phyloP scores from a whole-genome alignment of 2,329 filamentous ascomycete genomes.

The Myotisia sp. region DNA sequence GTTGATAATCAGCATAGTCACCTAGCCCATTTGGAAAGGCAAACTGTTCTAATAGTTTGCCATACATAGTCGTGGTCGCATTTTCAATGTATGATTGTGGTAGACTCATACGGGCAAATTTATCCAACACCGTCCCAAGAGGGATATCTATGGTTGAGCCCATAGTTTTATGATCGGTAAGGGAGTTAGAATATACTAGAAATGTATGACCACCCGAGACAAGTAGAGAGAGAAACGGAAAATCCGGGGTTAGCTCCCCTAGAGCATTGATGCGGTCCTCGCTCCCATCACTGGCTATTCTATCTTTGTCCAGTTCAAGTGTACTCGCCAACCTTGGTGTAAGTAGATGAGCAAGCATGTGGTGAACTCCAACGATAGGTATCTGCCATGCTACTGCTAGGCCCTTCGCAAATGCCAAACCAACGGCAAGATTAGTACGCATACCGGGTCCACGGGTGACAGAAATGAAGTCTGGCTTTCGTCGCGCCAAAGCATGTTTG shows the following conservation, averaged over 20 bases:
- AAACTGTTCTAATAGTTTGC: slow-evolving; percentile 61
- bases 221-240: slow-evolving; percentile 77
- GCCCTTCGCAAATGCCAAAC: slow-evolving; percentile 74
- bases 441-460: slow-evolving; percentile 88
- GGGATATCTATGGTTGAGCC: slow-evolving; percentile 65
- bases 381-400: slow-evolving; percentile 69
- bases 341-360: slow-evolving; percentile 94
- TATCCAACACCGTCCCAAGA: slow-evolving; percentile 82
- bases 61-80: slow-evolving; percentile 60
- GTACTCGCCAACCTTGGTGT: slow-evolving; percentile 66
- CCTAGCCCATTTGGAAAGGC: slow-evolving; percentile 45
- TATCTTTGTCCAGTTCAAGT: slow-evolving; percentile 23
- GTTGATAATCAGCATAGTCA: slow-evolving; percentile 38
- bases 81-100: slow-evolving; percentile 44
- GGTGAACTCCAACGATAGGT: slow-evolving; percentile 74
- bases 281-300: too few species aligned
- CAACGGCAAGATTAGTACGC: slow-evolving; percentile 60
- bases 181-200: slow-evolving; percentile 56
- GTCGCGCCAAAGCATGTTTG: too few species aligned
- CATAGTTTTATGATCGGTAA: slow-evolving; percentile 58
- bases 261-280: slow-evolving; percentile 4
- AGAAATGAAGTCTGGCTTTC: slow-evolving; percentile 66
- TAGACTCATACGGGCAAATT: slow-evolving; percentile 62
- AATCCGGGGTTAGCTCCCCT: slow-evolving; percentile 35
- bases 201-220: slow-evolving; percentile 88